These are phyloP conservation scores for Striga asiatica DNA, from an alignment of 257 asterid genomes.

Conservation along the genomic window DNA sequence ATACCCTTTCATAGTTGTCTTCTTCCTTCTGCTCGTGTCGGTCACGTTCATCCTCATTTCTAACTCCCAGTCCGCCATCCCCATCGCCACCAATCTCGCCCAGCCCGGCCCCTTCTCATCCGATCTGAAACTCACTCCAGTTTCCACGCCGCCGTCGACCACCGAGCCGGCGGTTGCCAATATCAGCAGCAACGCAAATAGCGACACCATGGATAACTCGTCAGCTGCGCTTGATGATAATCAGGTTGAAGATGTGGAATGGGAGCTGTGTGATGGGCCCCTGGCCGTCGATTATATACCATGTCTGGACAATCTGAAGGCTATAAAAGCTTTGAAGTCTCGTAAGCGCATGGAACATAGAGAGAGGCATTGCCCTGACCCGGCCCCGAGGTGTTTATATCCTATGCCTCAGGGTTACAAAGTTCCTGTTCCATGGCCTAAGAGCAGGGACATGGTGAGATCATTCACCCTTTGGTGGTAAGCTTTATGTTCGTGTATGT, in stretches of 20 bases:
- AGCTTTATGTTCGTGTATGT: slow-evolving; percentile 28
- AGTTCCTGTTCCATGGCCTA: slow-evolving; percentile 66
- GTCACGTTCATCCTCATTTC: slow-evolving; percentile 58
- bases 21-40: slow-evolving; percentile 47
- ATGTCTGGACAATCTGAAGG: slow-evolving; percentile 51
- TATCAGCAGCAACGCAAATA: background rate
- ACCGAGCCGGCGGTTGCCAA: background rate
- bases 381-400: slow-evolving; percentile 48
- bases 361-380: slow-evolving; percentile 67
- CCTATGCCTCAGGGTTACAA: slow-evolving; percentile 52
- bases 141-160: slow-evolving; percentile 7
- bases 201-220: background rate
- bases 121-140: background rate
- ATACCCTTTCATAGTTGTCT: slow-evolving; percentile 56
- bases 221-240: background rate
- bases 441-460: slow-evolving; percentile 88
- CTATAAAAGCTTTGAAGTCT: slow-evolving; percentile 33
- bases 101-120: background rate
- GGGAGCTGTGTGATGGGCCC: slow-evolving; percentile 50
- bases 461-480: slow-evolving; percentile 49
- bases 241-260: slow-evolving; percentile 29
- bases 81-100: slow-evolving; percentile 26
- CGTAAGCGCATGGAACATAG: slow-evolving; percentile 63
- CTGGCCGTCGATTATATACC: slow-evolving; percentile 41
- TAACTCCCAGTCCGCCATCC: slow-evolving; percentile 44